Evolutionary conservation across 108 stramenopile genomes (phyloP).

Genomic region (Cyclotella distinguenda): DNA sequence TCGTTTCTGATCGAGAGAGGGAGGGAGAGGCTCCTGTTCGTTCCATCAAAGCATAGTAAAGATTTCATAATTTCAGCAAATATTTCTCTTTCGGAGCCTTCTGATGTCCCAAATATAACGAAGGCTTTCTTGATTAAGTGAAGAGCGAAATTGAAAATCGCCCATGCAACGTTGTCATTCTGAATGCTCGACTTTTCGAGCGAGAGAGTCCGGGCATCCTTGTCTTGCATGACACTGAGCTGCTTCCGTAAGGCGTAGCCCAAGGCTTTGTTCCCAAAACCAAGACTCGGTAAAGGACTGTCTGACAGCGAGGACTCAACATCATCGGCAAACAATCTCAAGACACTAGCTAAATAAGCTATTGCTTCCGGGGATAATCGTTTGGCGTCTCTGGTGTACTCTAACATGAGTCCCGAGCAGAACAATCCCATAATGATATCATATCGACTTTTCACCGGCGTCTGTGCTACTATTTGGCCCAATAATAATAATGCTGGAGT

Average conservation of each 20-base stretch:
- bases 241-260: conserved; percentile 9
- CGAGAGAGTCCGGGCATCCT: conserved; percentile 27
- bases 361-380: conserved; percentile 83
- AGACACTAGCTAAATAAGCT: conserved; percentile 66
- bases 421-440: conserved; percentile 84
- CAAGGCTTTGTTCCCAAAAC: conserved; percentile 31
- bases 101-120: conserved; percentile 35
- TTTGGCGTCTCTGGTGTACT: conserved; percentile 81
- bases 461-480: conserved; percentile 83
- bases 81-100: conserved; percentile 58
- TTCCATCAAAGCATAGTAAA: conserved; percentile 57
- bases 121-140: conserved; percentile 43
- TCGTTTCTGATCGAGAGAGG: conserved; percentile 45
- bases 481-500: conserved; percentile 82
- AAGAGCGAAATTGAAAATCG: conserved; percentile 56
- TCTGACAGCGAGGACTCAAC: conserved; percentile 11
- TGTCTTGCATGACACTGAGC: conserved; percentile 10
- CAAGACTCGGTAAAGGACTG: conserved; percentile 56
- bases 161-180: conserved; percentile 14
- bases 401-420: conserved; percentile 73
- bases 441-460: conserved; percentile 63
- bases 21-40: conserved; percentile 41
- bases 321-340: conserved; percentile 73
- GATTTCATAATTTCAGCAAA: conserved; percentile 57
- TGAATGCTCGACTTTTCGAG: conserved; percentile 61